Evolutionary conservation across 768 basidiomycete species (phyloP), one percentile per base, ranked within the genome.

Genomic region (Mycena venus): DNA sequence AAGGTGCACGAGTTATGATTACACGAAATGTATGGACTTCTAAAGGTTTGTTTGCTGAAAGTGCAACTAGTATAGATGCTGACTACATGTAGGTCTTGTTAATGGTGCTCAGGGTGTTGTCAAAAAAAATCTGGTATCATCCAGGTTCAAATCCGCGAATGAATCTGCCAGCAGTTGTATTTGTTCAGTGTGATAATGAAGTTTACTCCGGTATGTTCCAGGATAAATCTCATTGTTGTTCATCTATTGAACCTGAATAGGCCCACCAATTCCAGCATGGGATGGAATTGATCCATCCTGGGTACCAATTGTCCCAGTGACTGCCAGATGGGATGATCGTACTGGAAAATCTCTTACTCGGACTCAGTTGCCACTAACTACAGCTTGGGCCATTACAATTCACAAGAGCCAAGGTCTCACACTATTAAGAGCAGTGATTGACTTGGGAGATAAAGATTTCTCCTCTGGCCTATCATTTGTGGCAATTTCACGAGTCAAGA

Each of bases 381-480:
- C 93, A 0, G 91, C 93, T 0, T 95, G 92, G 93, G 93, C 93
- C 0, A 92, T 94, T 86, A 90, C 90, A 2, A 94, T 95, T 69
- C 93, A 95, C 83, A 95, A 95, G 82, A 90, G 89, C 69, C 94
- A 95, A 78, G 94, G 93, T 1, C 92, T 94, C 77, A 95, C 94
- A 0, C 88, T 95, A 53, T 88, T 90, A 49, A 85, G 88, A 53
- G 90, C 93, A 66, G 91, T 88, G n/a, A n/a, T n/a, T n/a, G n/a
- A n/a, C n/a, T n/a, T n/a, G n/a, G n/a, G n/a, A n/a, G n/a, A n/a
- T n/a, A n/a, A n/a, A n/a, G n/a, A n/a, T n/a, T n/a, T n/a, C n/a
- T n/a, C n/a, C n/a, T n/a, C n/a, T n/a, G n/a, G n/a, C n/a, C n/a
- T n/a, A n/a, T n/a, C n/a, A n/a, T n/a, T n/a, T n/a, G n/a, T n/a